Percentiles rank a stretch among this genome's conserved stretches.
Conservation (phyloP, 768 basidiomycete genomes). For the Trametes villosa region DNA sequence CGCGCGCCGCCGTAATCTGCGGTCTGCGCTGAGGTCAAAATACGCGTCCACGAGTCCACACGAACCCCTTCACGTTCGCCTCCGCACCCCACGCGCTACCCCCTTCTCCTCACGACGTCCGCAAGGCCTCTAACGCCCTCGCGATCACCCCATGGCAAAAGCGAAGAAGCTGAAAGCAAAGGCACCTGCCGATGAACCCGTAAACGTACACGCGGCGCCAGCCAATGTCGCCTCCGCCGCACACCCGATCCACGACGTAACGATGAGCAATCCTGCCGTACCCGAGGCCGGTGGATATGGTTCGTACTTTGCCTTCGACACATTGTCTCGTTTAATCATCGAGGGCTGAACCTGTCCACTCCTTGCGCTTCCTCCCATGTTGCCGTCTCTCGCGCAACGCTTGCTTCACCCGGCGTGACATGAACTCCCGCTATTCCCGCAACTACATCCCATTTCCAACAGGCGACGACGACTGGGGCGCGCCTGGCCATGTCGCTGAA, state of each 20-base stretch:
- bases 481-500: background rate
- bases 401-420: slow-evolving; percentile 1
- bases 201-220: slow-evolving; percentile 4
- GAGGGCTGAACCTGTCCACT: slow-evolving; percentile 1
- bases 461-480: slow-evolving; percentile 5
- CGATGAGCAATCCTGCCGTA: slow-evolving; percentile 8
- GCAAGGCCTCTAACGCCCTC: slow-evolving; percentile 11
- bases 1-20: background rate
- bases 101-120: slow-evolving; percentile 8
- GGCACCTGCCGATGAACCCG: slow-evolving; percentile 8
- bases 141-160: slow-evolving; percentile 19
- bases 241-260: slow-evolving; percentile 13
- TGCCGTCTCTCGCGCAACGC: background rate
- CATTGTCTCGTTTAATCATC: background rate
- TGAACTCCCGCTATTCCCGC: slow-evolving; percentile 4
- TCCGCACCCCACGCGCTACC: background rate
- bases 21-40: too few species aligned
- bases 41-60: background rate
- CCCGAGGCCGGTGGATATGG: slow-evolving; percentile 10
- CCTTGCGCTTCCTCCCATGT: background rate
- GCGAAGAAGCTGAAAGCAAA: slow-evolving; percentile 20
- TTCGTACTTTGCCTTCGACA: slow-evolving; percentile 5
- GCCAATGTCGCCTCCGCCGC: background rate
- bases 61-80: background rate
- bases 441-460: slow-evolving; percentile 20